Conservation (phyloP, 1,284 basidiomycete genomes). For the Meripilus lineatus region DNA sequence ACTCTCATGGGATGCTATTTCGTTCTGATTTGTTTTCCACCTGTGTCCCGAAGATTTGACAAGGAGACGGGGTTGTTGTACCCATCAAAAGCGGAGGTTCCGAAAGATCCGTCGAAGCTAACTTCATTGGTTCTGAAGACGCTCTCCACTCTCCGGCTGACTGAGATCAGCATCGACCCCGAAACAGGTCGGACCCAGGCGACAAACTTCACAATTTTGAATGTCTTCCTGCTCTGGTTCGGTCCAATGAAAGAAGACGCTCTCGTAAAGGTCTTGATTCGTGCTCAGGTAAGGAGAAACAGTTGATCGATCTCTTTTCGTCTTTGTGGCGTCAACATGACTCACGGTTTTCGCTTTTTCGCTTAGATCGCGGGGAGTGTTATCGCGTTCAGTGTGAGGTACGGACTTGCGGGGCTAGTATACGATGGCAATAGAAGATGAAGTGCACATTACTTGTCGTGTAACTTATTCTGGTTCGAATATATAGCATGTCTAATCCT, state of each 20-base stretch:
- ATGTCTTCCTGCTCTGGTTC: slow-evolving; percentile 71
- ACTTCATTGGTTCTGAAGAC: slow-evolving; percentile 51
- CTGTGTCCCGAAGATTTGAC: slow-evolving; percentile 56
- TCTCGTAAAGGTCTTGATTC: slow-evolving; percentile 70
- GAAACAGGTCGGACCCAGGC: slow-evolving; percentile 52
- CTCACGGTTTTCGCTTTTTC: too few relatives aligned
- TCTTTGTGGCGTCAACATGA: too few relatives aligned
- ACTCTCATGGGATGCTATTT: slow-evolving; percentile 6
- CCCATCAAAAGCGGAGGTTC: slow-evolving; percentile 67
- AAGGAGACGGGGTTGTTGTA: slow-evolving; percentile 64
- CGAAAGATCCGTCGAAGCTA: slow-evolving; percentile 43
- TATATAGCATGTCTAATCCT: too few relatives aligned
- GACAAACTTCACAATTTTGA: slow-evolving; percentile 88
- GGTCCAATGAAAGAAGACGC: slow-evolving; percentile 81
- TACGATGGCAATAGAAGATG: slow-evolving; percentile 89
- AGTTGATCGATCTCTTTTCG: slow-evolving; percentile 3
- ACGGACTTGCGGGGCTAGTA: slow-evolving; percentile 81
- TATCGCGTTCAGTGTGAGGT: slow-evolving; percentile 79
- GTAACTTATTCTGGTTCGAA: too few relatives aligned
- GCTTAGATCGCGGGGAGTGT: slow-evolving; percentile 67
- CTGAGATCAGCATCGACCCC: slow-evolving; percentile 58
- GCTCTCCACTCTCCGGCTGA: slow-evolving; percentile 59
- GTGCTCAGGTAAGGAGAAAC: slow-evolving; percentile 62
- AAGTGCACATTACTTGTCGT: too few relatives aligned
- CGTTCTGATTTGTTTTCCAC: background rate